Evolutionary conservation across 345 rosid species (phyloP).

Genomic region (Camelina neglecta): DNA sequence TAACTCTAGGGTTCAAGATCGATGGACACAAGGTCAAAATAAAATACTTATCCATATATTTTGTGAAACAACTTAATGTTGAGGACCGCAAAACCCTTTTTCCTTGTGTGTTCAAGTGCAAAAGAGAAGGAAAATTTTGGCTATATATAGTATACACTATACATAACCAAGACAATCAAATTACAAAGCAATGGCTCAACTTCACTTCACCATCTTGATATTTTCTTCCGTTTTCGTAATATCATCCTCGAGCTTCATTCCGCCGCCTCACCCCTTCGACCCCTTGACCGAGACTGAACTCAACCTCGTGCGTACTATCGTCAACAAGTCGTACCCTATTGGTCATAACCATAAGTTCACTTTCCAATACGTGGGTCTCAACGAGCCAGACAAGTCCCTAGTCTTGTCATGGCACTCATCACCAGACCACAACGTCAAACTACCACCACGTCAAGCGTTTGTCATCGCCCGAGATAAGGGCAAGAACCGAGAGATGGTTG

Average conservation of each 20-base stretch:
- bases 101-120: too few relatives aligned
- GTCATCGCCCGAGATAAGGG: conserved; percentile 55
- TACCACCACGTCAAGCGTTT: conserved; percentile 56
- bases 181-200: conserved; percentile 28
- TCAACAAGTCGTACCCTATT: conserved; percentile 35
- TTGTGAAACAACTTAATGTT: too few relatives aligned
- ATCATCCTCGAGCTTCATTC: conserved; percentile 38
- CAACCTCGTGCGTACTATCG: conserved; percentile 46
- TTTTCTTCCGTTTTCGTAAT: conserved; percentile 14
- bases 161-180: neutral
- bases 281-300: conserved; percentile 62
- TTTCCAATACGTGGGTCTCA: conserved; percentile 64
- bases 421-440: conserved; percentile 7
- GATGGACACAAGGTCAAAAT: too few relatives aligned
- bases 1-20: too few relatives aligned
- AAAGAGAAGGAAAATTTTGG: neutral
- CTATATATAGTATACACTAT: neutral
- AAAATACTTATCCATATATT: too few relatives aligned
- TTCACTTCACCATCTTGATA: conserved; percentile 26
- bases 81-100: too few relatives aligned
- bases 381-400: conserved; percentile 64
- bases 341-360: conserved; percentile 52
- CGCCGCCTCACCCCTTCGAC: conserved; percentile 63
- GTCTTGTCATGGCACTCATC: conserved; percentile 59
- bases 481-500: conserved; percentile 50